Base-by-base conservation (phyloP, 306 rosid genomes). In the Vicia sativa region DNA sequence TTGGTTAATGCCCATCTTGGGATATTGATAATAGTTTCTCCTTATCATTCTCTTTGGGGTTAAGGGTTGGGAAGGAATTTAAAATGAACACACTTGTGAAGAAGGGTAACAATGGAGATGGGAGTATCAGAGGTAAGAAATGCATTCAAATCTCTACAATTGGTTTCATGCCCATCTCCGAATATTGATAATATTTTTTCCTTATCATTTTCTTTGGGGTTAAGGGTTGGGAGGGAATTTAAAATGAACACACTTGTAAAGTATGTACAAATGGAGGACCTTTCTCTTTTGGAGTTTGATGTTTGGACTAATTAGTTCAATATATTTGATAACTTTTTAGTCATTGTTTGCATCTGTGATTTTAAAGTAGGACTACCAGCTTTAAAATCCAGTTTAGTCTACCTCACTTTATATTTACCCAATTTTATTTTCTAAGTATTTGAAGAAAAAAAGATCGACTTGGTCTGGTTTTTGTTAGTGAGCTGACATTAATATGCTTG, bases 401-500 rank as follows among this genome's bases (percentile, higher is more conserved):
- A 34, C 42, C 35, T 37, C 60, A 60, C 70, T 60, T 58, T 11
- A 52, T 31, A 16, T 13, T n/a, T 28, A 13, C 23, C 42, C 15
- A 41, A 15, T 14, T 61, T 58, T 65, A 5, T 0, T 23, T 11
- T 8, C 55, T n/a, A 5, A n/a, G 15, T 7, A 9, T 29, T 23
- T 7, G 28, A 15, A 5, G 7, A 7, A 34, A 43, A 29, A 49
- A 26, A 54, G 29, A 41, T 62, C 67, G 68, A 26, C 67, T 50
- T 28, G 39, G 19, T 74, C 6, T 71, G 43, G 26, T 49, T 39
- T 53, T 54, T 65, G 57, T 15, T n/a, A 43, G 52, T 74, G 45
- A 43, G 45, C 80, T 85, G 79, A 81, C 68, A 38, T 64, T 68
- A 34, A 63, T 75, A 56, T 73, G 13, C 65, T 54, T 79, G 83